Conservation (phyloP, 768 basidiomycete genomes). For the Collybiopsis confluens region DNA sequence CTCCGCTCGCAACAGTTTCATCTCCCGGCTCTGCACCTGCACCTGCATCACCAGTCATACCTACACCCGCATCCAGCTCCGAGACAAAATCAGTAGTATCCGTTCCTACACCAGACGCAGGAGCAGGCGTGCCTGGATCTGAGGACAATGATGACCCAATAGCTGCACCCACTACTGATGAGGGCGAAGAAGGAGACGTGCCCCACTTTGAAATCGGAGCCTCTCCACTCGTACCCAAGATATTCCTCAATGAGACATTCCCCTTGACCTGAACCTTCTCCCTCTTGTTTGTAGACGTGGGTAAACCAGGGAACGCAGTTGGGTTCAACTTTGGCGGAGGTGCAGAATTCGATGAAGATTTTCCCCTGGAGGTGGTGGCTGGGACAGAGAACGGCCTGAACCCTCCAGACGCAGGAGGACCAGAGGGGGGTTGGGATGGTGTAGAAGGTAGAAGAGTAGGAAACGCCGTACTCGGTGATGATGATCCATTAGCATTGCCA, state of each 20-base stretch:
- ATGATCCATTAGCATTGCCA: too few species aligned
- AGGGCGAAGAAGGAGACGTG: too few species aligned
- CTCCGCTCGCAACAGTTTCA: conserved; percentile 31
- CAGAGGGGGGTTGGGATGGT: conserved; percentile 14
- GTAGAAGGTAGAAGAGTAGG: too few species aligned
- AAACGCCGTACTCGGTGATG: too few species aligned
- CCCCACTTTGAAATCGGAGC: conserved; percentile 41
- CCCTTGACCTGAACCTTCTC: conserved; percentile 49
- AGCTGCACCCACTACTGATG: neutral
- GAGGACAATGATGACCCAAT: too few species aligned
- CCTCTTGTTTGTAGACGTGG: conserved; percentile 35
- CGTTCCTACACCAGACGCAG: too few species aligned
- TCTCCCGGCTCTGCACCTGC: conserved; percentile 13
- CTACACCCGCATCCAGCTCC: neutral
- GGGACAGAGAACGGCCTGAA: conserved; percentile 16
- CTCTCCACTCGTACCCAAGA: conserved; percentile 44
- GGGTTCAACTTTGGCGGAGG: conserved; percentile 46
- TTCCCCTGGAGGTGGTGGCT: conserved; percentile 12
- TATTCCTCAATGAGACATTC: conserved; percentile 64
- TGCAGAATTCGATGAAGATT: conserved; percentile 11
- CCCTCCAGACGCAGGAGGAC: conserved; percentile 23
- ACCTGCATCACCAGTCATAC: conserved; percentile 12
- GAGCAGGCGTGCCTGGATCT: too few species aligned
- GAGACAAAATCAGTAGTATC: too few species aligned
- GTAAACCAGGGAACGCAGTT: conserved; percentile 68